A percentile compares a stretch with the other conserved stretches of the same genome.
These are phyloP conservation scores for Phlebiopsis gigantea DNA, from an alignment of 768 basidiomycete genomes.

Conservation along the genomic window DNA sequence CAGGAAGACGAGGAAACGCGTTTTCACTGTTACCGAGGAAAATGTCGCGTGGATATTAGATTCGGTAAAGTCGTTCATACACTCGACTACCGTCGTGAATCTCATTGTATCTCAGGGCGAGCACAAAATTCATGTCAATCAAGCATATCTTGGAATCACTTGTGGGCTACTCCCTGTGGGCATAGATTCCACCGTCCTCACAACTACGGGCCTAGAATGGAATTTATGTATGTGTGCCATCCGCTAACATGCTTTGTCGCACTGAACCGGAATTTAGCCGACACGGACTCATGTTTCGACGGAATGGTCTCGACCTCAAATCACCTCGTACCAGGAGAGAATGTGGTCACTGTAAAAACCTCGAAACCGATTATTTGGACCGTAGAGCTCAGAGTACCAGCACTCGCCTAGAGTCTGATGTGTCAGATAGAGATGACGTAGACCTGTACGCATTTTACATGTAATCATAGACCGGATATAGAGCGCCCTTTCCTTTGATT, in stretches of 20 bases:
- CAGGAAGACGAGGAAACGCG: constrained; percentile 47
- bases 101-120: constrained; percentile 54
- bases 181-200: constrained; percentile 66
- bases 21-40: constrained; percentile 85
- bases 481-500: background rate
- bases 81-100: background rate
- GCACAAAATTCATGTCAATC: constrained; percentile 75
- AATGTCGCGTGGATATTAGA: constrained; percentile 89
- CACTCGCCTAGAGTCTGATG: background rate
- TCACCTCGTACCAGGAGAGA: constrained; percentile 67
- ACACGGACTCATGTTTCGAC: constrained; percentile 70
- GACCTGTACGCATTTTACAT: background rate
- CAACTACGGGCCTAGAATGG: constrained; percentile 85
- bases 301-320: constrained; percentile 92
- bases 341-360: constrained; percentile 68
- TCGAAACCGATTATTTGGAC: constrained; percentile 89
- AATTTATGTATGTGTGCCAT: constrained; percentile 66
- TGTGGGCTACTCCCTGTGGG: constrained; percentile 96
- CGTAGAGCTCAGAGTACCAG: constrained; percentile 45
- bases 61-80: constrained; percentile 35
- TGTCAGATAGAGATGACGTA: too few species aligned
- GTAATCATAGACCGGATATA: background rate
- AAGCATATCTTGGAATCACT: constrained; percentile 70
- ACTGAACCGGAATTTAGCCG: constrained; percentile 32
- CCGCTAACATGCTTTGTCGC: background rate